Evolutionary conservation across 202 grass and related monocot genomes (phyloP).

Genomic region (Zoysia matrella): DNA sequence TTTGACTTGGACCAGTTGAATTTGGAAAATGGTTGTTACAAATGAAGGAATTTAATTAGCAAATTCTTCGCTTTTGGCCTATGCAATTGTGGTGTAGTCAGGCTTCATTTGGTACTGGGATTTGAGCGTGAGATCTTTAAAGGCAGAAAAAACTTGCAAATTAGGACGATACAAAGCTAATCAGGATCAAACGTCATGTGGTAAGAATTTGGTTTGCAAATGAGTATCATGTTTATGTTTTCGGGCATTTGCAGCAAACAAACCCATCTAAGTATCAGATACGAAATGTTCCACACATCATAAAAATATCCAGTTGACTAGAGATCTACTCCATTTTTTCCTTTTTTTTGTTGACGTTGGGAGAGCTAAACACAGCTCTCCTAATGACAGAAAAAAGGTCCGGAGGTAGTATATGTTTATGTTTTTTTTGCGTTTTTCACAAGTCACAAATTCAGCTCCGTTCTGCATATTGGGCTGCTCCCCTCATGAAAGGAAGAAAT

Average conservation of each 20-base stretch:
- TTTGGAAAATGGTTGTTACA: background rate
- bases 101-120: background rate
- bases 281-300: background rate
- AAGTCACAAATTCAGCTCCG: too few species aligned
- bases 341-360: too few species aligned
- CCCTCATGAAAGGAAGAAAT: too few species aligned
- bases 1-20: background rate
- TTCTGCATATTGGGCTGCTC: too few species aligned
- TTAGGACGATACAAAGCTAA: too few species aligned
- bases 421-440: too few species aligned
- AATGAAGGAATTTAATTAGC: background rate
- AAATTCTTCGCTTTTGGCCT: too few species aligned
- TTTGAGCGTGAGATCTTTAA: background rate
- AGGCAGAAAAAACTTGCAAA: background rate
- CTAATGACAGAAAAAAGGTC: too few species aligned
- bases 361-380: too few species aligned
- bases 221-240: background rate
- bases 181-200: too few species aligned
- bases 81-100: background rate
- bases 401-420: background rate
- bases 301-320: background rate
- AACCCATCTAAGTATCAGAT: background rate
- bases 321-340: background rate
- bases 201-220: background rate
- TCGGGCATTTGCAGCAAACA: background rate